Percentiles rank a stretch among this genome's conserved stretches.
Conservation (phyloP, 2,329 filamentous ascomycete species). For the Conoideocrella luteorostrata region DNA sequence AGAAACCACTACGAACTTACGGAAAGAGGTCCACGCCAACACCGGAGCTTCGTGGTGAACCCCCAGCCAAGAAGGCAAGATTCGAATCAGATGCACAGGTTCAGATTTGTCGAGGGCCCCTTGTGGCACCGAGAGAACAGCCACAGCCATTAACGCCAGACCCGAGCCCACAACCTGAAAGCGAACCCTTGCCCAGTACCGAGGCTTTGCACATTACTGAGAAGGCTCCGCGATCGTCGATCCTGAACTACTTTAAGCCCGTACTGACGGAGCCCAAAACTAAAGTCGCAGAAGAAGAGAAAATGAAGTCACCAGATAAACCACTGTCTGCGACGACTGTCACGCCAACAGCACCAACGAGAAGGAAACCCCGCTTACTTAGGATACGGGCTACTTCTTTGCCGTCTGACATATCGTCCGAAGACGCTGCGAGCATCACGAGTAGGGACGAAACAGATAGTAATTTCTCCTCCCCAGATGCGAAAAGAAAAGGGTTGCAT, state of each 20-base stretch:
- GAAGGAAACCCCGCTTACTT: conserved; percentile 21
- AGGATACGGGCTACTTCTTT: conserved; percentile 19
- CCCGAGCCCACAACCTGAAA: neutral
- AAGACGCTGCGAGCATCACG: conserved; percentile 1
- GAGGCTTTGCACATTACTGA: neutral
- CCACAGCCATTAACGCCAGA: neutral
- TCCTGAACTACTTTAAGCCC: conserved; percentile 36
- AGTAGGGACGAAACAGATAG: conserved; percentile 3
- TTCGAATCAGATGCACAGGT: no score
- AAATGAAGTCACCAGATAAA: conserved; percentile 9
- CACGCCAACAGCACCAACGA: conserved; percentile 5
- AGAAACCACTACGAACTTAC: conserved; percentile 33
- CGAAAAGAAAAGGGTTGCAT: neutral
- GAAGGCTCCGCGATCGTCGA: conserved; percentile 22
- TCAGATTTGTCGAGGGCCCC: no score
- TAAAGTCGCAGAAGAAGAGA: conserved; percentile 3
- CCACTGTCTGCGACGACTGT: conserved; percentile 12
- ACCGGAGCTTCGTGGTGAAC: conserved; percentile 19
- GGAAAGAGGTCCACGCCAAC: conserved; percentile 25
- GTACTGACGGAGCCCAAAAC: conserved; percentile 11
- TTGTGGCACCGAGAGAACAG: neutral
- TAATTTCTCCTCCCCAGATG: neutral
- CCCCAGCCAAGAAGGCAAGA: conserved; percentile 20
- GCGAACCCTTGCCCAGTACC: neutral
- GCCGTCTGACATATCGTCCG: conserved; percentile 8